Evolutionary conservation across 176 grass and related monocot genomes (phyloP).

Genomic region (Aegilops speltoides): DNA sequence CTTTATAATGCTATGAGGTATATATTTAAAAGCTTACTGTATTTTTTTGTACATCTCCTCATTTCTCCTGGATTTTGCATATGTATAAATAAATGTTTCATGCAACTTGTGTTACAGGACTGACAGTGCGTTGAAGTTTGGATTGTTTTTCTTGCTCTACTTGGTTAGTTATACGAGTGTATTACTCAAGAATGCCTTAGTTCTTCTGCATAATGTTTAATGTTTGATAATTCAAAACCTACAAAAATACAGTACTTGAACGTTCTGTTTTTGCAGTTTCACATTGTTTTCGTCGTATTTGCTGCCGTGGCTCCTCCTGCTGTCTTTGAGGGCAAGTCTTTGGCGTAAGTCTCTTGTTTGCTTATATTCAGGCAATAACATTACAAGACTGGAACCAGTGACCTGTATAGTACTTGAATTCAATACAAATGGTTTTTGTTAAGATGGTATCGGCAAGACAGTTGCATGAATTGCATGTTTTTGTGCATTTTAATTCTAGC

Average conservation of each 20-base stretch:
- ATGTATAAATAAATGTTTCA: constrained; percentile 23
- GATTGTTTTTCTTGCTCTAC: constrained; percentile 98
- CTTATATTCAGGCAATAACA: neutral
- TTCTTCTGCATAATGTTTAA: constrained; percentile 31
- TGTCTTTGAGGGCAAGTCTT: constrained; percentile 95
- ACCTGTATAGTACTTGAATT: neutral
- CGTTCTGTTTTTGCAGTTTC: constrained; percentile 51
- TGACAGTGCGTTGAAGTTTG: constrained; percentile 90
- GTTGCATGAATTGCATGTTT: neutral
- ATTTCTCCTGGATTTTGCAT: neutral
- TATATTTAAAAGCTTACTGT: constrained; percentile 8
- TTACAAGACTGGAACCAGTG: neutral
- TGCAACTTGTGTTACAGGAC: constrained; percentile 67
- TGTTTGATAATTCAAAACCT: neutral
- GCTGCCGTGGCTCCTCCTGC: constrained; percentile 93
- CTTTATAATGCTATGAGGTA: constrained; percentile 99
- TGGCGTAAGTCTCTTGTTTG: constrained; percentile 74
- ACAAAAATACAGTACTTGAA: neutral
- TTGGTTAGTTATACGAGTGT: constrained; percentile 41
- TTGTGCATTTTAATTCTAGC: constrained; percentile 5
- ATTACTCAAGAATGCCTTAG: constrained; percentile 3
- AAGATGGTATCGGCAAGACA: neutral
- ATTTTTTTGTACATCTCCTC: neutral
- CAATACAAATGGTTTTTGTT: neutral
- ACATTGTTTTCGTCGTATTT: constrained; percentile 83